phyloP scores from a whole-genome alignment of 768 basidiomycete species.

The Trametes coccinea region DNA sequence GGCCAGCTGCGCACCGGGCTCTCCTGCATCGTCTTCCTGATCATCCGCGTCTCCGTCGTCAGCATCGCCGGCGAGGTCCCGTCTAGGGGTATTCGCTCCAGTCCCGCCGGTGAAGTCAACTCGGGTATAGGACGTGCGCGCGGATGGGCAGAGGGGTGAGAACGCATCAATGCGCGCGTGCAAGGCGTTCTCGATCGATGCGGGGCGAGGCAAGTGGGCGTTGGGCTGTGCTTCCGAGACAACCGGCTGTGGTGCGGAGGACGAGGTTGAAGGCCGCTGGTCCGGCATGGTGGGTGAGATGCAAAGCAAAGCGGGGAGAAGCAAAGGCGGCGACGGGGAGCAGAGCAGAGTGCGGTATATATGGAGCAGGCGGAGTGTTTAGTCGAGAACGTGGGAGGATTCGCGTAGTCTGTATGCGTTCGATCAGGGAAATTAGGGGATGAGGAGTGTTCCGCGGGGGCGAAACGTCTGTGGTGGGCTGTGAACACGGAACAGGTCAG shows the following conservation, averaged over 20 bases:
- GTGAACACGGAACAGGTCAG: not conserved
- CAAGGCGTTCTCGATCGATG: constrained; percentile 17
- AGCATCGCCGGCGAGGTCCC: constrained; percentile 15
- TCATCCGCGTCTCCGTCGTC: constrained; percentile 21
- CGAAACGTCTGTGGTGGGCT: not conserved
- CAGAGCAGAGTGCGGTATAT: constrained; percentile 9
- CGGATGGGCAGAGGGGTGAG: constrained; percentile 40
- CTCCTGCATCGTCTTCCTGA: constrained; percentile 8
- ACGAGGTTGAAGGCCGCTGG: constrained; percentile 4
- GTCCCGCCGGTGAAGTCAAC: constrained; percentile 38
- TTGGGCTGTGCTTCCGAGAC: not conserved
- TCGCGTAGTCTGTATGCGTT: constrained; percentile 18
- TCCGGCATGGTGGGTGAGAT: constrained; percentile 11
- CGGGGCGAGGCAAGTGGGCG: constrained; percentile 4
- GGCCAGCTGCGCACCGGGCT: not conserved
- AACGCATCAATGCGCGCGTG: constrained; percentile 24
- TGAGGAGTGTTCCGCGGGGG: constrained; percentile 4
- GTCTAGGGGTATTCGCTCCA: constrained; percentile 25
- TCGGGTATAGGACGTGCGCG: constrained; percentile 55
- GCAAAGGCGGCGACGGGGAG: not conserved
- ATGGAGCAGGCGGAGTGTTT: constrained; percentile 9
- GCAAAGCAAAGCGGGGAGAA: not conserved
- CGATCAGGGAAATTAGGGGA: constrained; percentile 16
- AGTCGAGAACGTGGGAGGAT: constrained; percentile 21
- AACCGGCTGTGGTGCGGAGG: constrained; percentile 1